Evolutionary conservation across 116 monocot species (phyloP).

Genomic region (Dioscorea cayenensis): DNA sequence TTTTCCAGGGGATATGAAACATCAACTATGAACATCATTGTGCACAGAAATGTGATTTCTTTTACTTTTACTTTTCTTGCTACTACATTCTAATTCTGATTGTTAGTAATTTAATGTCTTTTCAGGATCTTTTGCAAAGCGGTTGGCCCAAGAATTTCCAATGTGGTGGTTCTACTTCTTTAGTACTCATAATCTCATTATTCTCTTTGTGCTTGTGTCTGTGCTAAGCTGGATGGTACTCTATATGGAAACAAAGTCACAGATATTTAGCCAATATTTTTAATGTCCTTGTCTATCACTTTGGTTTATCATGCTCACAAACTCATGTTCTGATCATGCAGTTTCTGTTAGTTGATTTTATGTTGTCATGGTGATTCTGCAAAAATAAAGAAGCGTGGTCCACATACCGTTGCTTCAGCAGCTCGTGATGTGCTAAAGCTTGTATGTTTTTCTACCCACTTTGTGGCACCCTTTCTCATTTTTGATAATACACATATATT

Average conservation of each 20-base stretch:
- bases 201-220: background rate
- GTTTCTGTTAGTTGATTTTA: conserved; percentile 97
- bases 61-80: background rate
- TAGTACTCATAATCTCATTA: background rate
- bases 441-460: conserved; percentile 29
- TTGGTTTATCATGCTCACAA: background rate
- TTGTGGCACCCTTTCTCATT: background rate
- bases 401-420: conserved; percentile 87
- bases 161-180: conserved; percentile 66
- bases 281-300: no score
- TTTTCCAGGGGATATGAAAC: no score
- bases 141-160: conserved; percentile 85
- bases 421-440: conserved; percentile 91
- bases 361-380: conserved; percentile 94
- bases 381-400: conserved; percentile 51
- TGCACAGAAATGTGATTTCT: background rate
- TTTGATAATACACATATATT: no score
- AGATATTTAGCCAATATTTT: no score
- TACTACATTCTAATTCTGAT: background rate
- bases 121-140: conserved; percentile 85
- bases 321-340: conserved; percentile 21
- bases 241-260: background rate
- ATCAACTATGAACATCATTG: no score
- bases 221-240: background rate
- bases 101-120: background rate